phyloP scores from a whole-genome alignment of 257 asterid genomes.

The Leptodermis oblonga region DNA sequence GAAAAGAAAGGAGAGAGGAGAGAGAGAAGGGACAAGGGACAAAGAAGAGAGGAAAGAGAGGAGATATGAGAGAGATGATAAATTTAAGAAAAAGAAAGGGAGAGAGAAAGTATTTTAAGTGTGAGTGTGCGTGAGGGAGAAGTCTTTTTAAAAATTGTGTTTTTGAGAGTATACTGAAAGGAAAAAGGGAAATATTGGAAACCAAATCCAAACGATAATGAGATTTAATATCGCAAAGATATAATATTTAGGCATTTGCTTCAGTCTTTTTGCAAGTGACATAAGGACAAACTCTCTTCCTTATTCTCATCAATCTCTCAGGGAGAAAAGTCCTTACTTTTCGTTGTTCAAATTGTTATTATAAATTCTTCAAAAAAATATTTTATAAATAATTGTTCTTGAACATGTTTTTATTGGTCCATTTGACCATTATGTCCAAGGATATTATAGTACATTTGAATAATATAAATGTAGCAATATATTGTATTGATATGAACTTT shows the following conservation, averaged over 20 bases:
- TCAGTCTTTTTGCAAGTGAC: neutral
- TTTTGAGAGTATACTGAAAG: neutral
- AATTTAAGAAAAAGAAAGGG: conserved; percentile 22
- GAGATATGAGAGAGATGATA: conserved; percentile 41
- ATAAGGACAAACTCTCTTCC: conserved; percentile 3
- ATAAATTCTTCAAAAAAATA: no score
- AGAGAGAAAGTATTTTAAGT: no score
- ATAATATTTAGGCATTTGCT: neutral
- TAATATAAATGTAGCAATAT: no score
- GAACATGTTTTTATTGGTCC: no score
- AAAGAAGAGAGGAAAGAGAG: conserved; percentile 17
- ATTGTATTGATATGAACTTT: no score
- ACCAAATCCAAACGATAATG: neutral
- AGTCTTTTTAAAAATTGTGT: neutral
- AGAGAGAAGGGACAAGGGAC: conserved; percentile 28
- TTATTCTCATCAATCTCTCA: neutral
- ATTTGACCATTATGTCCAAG: no score
- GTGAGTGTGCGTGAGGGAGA: conserved; percentile 6
- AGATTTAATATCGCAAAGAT: no score
- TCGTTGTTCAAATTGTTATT: no score
- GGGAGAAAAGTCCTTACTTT: no score
- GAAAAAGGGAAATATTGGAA: neutral
- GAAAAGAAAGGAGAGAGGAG: conserved; percentile 49
- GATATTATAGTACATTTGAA: no score
- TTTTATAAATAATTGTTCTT: no score